Evolutionary conservation across 345 rosid genomes (phyloP).

Genomic region (Iberis pinnata): DNA sequence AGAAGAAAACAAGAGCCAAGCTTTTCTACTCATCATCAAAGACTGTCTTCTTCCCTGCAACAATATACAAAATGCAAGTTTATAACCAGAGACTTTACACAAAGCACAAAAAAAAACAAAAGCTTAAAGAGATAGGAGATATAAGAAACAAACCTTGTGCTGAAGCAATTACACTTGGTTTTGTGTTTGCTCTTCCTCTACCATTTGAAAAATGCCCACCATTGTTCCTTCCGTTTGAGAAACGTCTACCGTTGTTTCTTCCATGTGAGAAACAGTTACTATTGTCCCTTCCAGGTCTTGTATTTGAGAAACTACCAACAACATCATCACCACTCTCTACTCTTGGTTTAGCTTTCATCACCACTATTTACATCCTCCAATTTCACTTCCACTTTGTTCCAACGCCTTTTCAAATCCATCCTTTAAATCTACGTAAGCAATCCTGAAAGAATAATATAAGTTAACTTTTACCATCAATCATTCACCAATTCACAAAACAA

Average conservation of each 20-base stretch:
- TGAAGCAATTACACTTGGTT: slow-evolving; percentile 31
- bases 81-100: neutral
- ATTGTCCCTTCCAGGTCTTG: slow-evolving; percentile 18
- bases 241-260: neutral
- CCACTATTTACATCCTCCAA: slow-evolving; percentile 39
- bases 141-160: slow-evolving; percentile 20
- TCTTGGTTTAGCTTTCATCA: slow-evolving; percentile 54
- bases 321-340: slow-evolving; percentile 25
- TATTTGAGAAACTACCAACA: neutral
- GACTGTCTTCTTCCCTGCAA: slow-evolving; percentile 37
- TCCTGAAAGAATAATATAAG: slow-evolving; percentile 31
- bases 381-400: slow-evolving; percentile 44
- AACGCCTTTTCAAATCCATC: slow-evolving; percentile 49
- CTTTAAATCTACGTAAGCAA: slow-evolving; percentile 57
- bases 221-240: slow-evolving; percentile 21
- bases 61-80: slow-evolving; percentile 6
- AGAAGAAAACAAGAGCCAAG: neutral
- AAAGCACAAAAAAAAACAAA: neutral
- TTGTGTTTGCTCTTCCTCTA: slow-evolving; percentile 35
- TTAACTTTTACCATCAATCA: neutral
- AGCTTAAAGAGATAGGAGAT: neutral
- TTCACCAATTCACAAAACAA: neutral
- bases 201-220: too few species aligned
- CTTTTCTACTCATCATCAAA: slow-evolving; percentile 25
- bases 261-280: neutral